Base-by-base conservation (phyloP, 2,329 filamentous ascomycete genomes). In the Ascosphaera acerosa region DNA sequence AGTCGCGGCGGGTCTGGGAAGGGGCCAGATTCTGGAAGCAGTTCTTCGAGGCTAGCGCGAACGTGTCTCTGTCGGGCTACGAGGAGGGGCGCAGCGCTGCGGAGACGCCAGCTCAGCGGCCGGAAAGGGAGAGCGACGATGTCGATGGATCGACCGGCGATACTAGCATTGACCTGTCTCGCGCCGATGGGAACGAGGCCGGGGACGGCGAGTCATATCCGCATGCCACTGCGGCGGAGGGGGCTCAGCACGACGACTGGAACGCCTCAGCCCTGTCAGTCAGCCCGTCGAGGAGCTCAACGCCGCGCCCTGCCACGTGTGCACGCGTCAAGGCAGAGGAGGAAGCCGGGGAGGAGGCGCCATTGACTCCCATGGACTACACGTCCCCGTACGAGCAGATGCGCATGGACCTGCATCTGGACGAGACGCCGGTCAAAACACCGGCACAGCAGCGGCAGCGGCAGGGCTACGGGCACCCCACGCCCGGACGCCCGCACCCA, bases 11-110 rank as follows among this genome's bases (percentile, higher is more conserved):
- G 30, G 84, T 97, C 2, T 97, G 87, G 87, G 82, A 94, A 43
- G 81, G 82, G 15, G 90, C 84, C 33, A 91, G 90, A 76, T 97
- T 97, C 54, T 97, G 87, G 87, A 97, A 97, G 54, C 82, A 94
- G 58, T 97, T 97, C 59, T 97, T 97, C 53, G 87, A 97, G 55
- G 81, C 87, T 20, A 91, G 82, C 30, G 87, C 87, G 48, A 94
- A 97, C 45, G 84, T 97, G 16, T 91, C 84, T 7, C 65, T 97
- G 7, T 91, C 81, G 0, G 81, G 82, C 17, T 92, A 97, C 51
- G 84, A 91, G 47, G 82, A 90, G 46, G n/a, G n/a, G n/a, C n/a
- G n/a, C n/a, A n/a, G n/a, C n/a, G n/a, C n/a, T n/a, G n/a, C n/a
- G n/a, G n/a, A n/a, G n/a, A 12, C 20, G 12, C 25, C 25, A 14